Conservation (phyloP, 163 green algal species). For the Volvox carteri region DNA sequence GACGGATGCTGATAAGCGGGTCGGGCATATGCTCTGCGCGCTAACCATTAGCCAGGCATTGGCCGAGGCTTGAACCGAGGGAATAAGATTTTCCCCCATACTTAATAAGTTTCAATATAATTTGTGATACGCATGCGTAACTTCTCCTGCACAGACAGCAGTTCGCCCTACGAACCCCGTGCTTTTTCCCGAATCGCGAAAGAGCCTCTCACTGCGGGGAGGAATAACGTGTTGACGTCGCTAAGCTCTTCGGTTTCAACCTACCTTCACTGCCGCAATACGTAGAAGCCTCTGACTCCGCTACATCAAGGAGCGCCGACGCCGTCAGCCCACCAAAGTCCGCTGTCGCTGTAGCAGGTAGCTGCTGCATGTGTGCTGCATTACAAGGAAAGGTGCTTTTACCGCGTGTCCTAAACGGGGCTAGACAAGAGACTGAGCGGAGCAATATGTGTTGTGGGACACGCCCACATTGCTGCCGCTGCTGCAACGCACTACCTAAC, state of each 20-base stretch:
- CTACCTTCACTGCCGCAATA: constrained; percentile 71
- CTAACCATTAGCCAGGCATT: no score
- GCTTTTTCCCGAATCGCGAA: background rate
- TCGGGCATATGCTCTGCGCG: no score
- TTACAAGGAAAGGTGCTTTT: background rate
- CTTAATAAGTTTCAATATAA: background rate
- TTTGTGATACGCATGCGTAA: no score
- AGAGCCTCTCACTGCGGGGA: background rate
- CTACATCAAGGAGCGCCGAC: constrained; percentile 31
- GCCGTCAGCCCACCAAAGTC: constrained; percentile 36
- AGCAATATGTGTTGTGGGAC: constrained; percentile 1
- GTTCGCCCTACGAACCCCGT: no score
- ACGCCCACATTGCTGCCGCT: background rate
- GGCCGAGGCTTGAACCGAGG: no score
- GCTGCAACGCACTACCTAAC: background rate
- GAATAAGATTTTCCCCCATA: background rate
- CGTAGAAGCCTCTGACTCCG: constrained; percentile 58
- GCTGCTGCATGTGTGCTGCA: background rate
- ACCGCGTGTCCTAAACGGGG: background rate
- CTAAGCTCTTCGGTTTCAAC: background rate
- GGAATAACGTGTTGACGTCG: background rate
- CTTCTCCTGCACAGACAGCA: no score
- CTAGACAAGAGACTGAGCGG: background rate
- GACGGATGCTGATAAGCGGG: no score
- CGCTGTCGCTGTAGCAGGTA: background rate